Conservation (phyloP, 352 stramenopile species). For the Phytophthora hibernalis region DNA sequence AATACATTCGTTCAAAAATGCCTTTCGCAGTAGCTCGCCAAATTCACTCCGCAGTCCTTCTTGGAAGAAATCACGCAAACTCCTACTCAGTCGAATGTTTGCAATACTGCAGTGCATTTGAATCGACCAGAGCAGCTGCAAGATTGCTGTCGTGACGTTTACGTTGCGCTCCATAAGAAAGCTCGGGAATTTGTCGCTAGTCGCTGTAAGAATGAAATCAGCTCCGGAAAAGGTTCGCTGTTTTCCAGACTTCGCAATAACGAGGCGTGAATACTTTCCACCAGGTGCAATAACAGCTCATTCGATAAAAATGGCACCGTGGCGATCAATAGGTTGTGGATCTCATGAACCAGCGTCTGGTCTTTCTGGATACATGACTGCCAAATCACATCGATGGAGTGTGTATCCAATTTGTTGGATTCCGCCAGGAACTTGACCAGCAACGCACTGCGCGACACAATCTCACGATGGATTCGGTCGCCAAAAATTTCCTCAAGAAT, state of each 20-base stretch:
- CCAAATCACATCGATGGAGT: conserved; percentile 81
- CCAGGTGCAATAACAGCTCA: conserved; percentile 70
- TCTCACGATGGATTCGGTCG: conserved; percentile 89
- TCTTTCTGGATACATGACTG: conserved; percentile 87
- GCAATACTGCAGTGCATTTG: conserved; percentile 72
- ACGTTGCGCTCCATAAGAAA: conserved; percentile 79
- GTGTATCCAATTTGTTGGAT: conserved; percentile 72
- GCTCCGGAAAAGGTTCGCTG: conserved; percentile 70
- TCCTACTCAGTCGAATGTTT: conserved; percentile 69
- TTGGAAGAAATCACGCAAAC: conserved; percentile 82
- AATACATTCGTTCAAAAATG: conserved; percentile 78
- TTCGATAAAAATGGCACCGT: conserved; percentile 82
- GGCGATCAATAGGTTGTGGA: conserved; percentile 80
- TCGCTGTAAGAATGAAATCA: conserved; percentile 85
- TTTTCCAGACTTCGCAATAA: conserved; percentile 56
- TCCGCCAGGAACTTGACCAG: conserved; percentile 89
- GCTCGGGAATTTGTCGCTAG: conserved; percentile 67
- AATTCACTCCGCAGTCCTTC: conserved; percentile 79
- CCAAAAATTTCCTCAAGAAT: conserved; percentile 90
- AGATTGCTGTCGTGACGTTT: conserved; percentile 67
- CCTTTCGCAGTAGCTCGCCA: conserved; percentile 69
- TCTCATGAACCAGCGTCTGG: conserved; percentile 82
- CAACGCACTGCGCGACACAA: conserved; percentile 82
- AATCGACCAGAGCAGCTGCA: conserved; percentile 87
- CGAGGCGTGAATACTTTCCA: conserved; percentile 71